These are phyloP conservation scores for Catharanthus roseus DNA, from an alignment of 257 asterid genomes.

Conservation along the genomic window DNA sequence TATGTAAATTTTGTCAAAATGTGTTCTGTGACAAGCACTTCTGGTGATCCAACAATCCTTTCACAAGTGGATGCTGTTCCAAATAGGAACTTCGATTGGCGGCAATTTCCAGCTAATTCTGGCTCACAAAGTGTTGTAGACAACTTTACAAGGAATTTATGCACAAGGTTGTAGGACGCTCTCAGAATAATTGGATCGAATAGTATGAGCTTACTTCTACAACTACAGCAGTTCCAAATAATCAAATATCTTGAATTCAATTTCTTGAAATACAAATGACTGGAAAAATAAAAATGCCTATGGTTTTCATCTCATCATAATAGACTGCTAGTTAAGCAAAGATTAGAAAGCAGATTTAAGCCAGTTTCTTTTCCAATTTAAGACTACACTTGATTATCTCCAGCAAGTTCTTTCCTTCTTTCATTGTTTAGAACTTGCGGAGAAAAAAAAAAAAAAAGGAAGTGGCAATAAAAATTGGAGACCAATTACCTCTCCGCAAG, in stretches of 20 bases:
- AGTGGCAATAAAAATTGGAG: neutral
- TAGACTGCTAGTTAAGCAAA: neutral
- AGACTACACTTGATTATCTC: neutral
- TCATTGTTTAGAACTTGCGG: neutral
- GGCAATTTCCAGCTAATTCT: neutral
- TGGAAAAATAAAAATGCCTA: neutral
- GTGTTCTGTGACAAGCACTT: neutral
- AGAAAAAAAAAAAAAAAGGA: neutral
- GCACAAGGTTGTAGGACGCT: neutral
- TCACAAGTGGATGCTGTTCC: neutral
- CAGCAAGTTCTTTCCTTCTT: too few species aligned
- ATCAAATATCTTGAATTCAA: too few species aligned
- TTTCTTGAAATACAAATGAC: neutral
- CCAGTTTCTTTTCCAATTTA: neutral
- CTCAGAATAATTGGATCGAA: neutral
- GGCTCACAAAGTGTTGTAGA: neutral
- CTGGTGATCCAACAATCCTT: neutral
- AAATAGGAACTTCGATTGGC: neutral
- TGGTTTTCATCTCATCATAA: neutral
- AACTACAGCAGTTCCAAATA: neutral
- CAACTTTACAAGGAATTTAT: neutral
- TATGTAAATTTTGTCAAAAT: neutral
- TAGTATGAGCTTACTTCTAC: neutral
- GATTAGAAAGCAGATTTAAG: neutral
- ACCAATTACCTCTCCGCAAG: conserved; percentile 44